A percentile compares a stretch with the other conserved stretches of the same genome.
Evolutionary conservation across 1,284 basidiomycete genomes (phyloP).

Genomic region (Ceratorhiza oryzae-sativae): DNA sequence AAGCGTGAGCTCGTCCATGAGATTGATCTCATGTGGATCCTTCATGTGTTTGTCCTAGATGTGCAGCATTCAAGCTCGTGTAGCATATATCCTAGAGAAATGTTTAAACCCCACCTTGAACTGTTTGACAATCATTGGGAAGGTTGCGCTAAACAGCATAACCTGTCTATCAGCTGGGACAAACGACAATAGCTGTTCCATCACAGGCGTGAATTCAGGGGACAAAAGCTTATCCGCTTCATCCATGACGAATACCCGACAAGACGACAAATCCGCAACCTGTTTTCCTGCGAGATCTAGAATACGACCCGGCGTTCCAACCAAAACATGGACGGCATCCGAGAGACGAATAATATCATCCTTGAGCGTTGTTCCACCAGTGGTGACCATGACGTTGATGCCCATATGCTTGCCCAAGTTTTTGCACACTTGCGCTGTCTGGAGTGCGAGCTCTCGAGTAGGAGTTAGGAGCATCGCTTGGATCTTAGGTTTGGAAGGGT

Average conservation of each 20-base stretch:
- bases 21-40: conserved; percentile 96
- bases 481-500: conserved; percentile 86
- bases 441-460: conserved; percentile 92
- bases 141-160: conserved; percentile 99
- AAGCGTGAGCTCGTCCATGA: conserved; percentile 99
- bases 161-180: conserved; percentile 91
- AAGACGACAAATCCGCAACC: conserved; percentile 93
- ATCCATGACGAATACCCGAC: conserved; percentile 98
- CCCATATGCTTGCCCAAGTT: conserved; percentile 95
- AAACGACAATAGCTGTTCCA: conserved; percentile 92
- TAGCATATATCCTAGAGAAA: conserved; percentile 28
- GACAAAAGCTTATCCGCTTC: conserved; percentile 98
- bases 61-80: background rate
- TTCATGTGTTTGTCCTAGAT: conserved; percentile 95
- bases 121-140: conserved; percentile 99
- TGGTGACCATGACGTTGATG: conserved; percentile 98
- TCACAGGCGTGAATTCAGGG: conserved; percentile 97
- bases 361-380: conserved; percentile 96
- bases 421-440: conserved; percentile 98
- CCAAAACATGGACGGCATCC: conserved; percentile 93
- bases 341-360: conserved; percentile 95
- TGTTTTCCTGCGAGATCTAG: conserved; percentile 93
- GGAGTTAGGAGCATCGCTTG: conserved; percentile 95
- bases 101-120: conserved; percentile 76
- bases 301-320: conserved; percentile 96